Evolutionary conservation across 2,329 filamentous ascomycete genomes (phyloP).

Genomic region (Pseudocercospora musae): DNA sequence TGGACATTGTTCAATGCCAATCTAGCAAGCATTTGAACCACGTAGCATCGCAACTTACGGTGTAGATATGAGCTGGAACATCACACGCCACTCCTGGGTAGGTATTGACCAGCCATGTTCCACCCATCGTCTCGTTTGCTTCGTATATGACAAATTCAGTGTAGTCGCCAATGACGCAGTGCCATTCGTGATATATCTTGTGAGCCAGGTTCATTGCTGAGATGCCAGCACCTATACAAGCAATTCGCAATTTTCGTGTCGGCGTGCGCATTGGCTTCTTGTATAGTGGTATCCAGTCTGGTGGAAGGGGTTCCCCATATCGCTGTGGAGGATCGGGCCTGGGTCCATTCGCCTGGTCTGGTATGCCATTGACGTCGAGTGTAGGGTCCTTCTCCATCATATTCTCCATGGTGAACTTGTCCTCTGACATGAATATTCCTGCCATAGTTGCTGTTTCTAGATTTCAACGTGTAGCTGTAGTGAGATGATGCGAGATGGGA

Average conservation of each 20-base stretch:
- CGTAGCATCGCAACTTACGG: not conserved
- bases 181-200: slow-evolving; percentile 40
- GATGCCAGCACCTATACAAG: slow-evolving; percentile 36
- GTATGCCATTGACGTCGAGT: slow-evolving; percentile 14
- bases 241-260: slow-evolving; percentile 28
- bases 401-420: slow-evolving; percentile 6
- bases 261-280: slow-evolving; percentile 32
- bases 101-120: slow-evolving; percentile 41
- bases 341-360: slow-evolving; percentile 26
- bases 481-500: not conserved
- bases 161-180: slow-evolving; percentile 30
- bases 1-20: slow-evolving; percentile 7
- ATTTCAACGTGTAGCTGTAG: not conserved
- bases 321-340: slow-evolving; percentile 24
- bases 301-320: slow-evolving; percentile 28
- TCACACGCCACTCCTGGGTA: slow-evolving; percentile 46
- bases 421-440: slow-evolving; percentile 1
- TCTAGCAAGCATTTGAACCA: not conserved
- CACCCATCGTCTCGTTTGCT: slow-evolving; percentile 40
- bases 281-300: slow-evolving; percentile 35
- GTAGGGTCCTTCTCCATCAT: slow-evolving; percentile 27
- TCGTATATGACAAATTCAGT: slow-evolving; percentile 45
- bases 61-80: slow-evolving; percentile 39
- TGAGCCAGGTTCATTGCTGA: slow-evolving; percentile 41
- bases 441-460: slow-evolving; percentile 3